phyloP scores from a whole-genome alignment of 2,329 filamentous ascomycete species.

The Hymenoscyphus albidus region DNA sequence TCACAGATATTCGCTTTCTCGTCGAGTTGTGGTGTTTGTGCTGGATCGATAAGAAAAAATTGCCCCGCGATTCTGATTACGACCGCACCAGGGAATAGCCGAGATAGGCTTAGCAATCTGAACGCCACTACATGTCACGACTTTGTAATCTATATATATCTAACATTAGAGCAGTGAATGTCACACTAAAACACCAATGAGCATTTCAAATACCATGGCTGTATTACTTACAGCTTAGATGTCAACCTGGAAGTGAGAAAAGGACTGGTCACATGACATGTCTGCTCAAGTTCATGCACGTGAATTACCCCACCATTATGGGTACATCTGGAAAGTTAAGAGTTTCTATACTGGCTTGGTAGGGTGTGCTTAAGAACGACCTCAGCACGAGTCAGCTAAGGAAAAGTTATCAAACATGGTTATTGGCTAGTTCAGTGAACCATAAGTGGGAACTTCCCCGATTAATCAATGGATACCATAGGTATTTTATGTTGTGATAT shows the following conservation, averaged over 20 bases:
- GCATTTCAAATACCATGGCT: too few relatives aligned
- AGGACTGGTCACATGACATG: neutral
- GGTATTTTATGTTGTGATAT: constrained; percentile 15
- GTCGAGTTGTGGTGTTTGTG: constrained; percentile 13
- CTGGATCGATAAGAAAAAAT: constrained; percentile 30
- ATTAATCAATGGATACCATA: neutral
- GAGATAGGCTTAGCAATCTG: constrained; percentile 15
- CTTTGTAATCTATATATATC: neutral
- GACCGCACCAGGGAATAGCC: constrained; percentile 9
- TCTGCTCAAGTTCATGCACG: neutral
- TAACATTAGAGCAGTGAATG: too few relatives aligned
- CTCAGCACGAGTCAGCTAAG: neutral
- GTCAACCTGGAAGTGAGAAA: neutral
- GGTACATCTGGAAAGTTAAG: neutral
- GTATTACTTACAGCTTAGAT: neutral
- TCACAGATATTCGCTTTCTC: constrained; percentile 12
- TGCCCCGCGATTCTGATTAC: constrained; percentile 23
- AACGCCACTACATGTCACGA: constrained; percentile 12
- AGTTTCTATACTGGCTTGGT: neutral
- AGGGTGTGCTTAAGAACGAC: neutral
- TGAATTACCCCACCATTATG: neutral
- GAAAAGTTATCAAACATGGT: neutral
- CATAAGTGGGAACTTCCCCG: neutral
- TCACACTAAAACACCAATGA: too few relatives aligned
- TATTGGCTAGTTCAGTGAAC: neutral